Evolutionary conservation across 192 early-diverging fungal species (phyloP).

Genomic region (Blastocladiella britannica): DNA sequence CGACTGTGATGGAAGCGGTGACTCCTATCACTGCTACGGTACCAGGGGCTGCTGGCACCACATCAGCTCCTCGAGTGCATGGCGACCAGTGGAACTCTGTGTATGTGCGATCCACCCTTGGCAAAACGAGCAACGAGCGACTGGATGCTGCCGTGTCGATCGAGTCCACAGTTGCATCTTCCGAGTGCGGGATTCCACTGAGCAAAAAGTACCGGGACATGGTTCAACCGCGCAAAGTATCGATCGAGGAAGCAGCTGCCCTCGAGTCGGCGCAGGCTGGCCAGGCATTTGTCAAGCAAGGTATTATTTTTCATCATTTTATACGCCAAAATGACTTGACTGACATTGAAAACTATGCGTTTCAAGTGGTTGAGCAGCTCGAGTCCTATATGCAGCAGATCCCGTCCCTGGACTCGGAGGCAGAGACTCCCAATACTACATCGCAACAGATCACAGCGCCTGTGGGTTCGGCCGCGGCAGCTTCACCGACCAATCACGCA

Average conservation of each 20-base stretch:
- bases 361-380: background rate
- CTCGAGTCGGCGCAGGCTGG: background rate
- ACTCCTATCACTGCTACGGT: too few relatives aligned
- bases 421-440: background rate
- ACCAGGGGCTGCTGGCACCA: too few relatives aligned
- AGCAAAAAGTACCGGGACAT: background rate
- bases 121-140: too few relatives aligned
- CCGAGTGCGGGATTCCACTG: too few relatives aligned
- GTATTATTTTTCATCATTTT: background rate
- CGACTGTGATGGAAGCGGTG: too few relatives aligned
- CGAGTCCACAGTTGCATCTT: too few relatives aligned
- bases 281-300: background rate
- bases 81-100: too few relatives aligned
- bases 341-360: background rate
- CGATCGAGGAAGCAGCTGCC: background rate
- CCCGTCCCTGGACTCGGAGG: background rate
- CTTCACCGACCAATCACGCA: background rate
- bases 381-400: background rate
- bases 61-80: too few relatives aligned
- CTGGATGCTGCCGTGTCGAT: too few relatives aligned
- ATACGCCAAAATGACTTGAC: background rate
- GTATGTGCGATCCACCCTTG: too few relatives aligned
- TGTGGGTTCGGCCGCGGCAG: background rate
- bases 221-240: background rate
- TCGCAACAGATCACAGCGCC: background rate